Conservation (phyloP, 2,329 filamentous ascomycete genomes). For the Fusarium luffae region DNA sequence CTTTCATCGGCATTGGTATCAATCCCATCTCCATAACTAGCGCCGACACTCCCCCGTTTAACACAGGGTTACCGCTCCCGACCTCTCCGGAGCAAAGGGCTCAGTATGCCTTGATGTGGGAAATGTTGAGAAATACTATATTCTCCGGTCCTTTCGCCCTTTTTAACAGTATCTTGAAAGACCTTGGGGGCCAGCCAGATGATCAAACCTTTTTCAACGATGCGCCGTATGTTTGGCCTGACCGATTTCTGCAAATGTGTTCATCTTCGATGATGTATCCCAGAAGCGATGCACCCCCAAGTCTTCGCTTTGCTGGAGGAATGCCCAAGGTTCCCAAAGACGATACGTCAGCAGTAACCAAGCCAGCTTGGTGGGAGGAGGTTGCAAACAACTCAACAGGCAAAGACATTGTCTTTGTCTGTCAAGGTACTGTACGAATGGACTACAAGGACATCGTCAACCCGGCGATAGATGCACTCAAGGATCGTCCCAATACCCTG, state of each 20-base stretch:
- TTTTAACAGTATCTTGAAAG: background rate
- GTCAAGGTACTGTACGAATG: constrained; percentile 16
- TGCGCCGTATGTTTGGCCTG: constrained; percentile 6
- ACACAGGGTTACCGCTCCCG: background rate
- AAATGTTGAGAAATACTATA: no score
- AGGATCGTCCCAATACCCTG: constrained; percentile 6
- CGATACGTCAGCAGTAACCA: background rate
- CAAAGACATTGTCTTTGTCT: constrained; percentile 19
- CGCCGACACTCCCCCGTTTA: background rate
- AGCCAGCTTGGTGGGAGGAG: constrained; percentile 2
- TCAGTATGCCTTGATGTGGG: background rate
- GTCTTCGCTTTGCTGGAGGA: constrained; percentile 1
- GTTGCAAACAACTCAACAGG: background rate
- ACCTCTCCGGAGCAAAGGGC: background rate
- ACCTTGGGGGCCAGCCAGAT: background rate
- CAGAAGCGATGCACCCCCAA: constrained; percentile 16
- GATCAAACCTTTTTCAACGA: constrained; percentile 1
- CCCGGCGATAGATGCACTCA: constrained; percentile 8
- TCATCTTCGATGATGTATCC: constrained; percentile 11
- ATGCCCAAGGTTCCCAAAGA: background rate
- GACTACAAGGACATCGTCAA: constrained; percentile 15
- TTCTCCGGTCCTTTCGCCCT: background rate
- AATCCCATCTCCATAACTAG: constrained; percentile 4
- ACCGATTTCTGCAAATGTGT: constrained; percentile 21
- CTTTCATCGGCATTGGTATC: constrained; percentile 1